Evolutionary conservation across 2,329 filamentous ascomycete genomes (phyloP).

Genomic region (Neofusicoccum sp.): DNA sequence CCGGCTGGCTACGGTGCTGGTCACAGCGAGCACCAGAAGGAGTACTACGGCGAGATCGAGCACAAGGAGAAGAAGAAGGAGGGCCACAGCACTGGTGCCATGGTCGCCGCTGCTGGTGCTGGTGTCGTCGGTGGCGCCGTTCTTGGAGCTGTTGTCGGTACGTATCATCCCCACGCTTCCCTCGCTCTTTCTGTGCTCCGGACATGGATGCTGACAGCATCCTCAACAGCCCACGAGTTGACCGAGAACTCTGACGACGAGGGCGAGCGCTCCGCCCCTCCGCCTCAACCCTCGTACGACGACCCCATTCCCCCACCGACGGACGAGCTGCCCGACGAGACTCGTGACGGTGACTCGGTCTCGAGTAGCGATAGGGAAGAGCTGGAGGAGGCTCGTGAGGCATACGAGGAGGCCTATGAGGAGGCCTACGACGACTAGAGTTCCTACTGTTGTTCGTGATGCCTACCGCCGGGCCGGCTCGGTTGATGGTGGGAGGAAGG

Average conservation of each 20-base stretch:
- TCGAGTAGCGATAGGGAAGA: conserved; percentile 15
- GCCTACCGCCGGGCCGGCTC: background rate
- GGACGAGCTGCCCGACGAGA: conserved; percentile 17
- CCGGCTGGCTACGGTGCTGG: conserved; percentile 15
- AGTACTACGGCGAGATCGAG: conserved; percentile 30
- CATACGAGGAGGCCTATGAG: conserved; percentile 14
- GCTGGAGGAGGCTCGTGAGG: conserved; percentile 5
- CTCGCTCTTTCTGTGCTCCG: background rate
- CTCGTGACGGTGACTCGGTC: background rate
- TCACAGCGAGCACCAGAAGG: conserved; percentile 15
- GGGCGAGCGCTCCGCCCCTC: background rate
- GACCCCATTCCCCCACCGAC: conserved; percentile 12
- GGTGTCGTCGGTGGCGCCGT: conserved; percentile 64
- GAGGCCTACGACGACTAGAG: conserved; percentile 15
- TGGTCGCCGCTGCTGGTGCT: conserved; percentile 59
- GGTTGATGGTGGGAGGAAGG: conserved; percentile 8
- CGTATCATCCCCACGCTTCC: conserved; percentile 28
- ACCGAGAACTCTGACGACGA: conserved; percentile 16
- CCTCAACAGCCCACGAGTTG: conserved; percentile 9
- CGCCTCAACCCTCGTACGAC: conserved; percentile 7
- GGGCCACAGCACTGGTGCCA: conserved; percentile 52
- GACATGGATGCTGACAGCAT: background rate
- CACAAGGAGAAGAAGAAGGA: conserved; percentile 38
- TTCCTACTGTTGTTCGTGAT: background rate
- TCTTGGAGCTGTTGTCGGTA: conserved; percentile 60